phyloP scores from a whole-genome alignment of 2,329 filamentous ascomycete genomes.

The Myriosclerotinia scirpicola region DNA sequence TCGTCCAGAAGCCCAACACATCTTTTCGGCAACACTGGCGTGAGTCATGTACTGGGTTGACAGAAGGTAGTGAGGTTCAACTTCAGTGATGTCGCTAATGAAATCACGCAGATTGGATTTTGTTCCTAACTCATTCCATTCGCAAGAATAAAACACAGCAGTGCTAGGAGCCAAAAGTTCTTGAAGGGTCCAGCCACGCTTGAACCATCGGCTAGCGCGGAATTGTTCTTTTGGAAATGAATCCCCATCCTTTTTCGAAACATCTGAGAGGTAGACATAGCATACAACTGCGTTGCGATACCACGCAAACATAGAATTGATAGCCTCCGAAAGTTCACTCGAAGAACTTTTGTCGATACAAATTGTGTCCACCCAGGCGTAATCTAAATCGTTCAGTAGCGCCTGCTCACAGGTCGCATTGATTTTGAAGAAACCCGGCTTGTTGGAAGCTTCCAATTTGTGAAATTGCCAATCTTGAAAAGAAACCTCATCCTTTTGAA shows the following conservation, averaged over 20 bases:
- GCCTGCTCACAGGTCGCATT: neutral
- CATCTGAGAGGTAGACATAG: constrained; percentile 26
- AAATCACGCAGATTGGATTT: neutral
- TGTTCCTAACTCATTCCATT: neutral
- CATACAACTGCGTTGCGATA: constrained; percentile 23
- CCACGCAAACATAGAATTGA: constrained; percentile 6
- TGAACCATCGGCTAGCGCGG: constrained; percentile 10
- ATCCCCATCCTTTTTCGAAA: neutral
- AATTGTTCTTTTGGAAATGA: neutral
- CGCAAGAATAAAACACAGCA: neutral
- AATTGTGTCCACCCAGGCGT: constrained; percentile 23
- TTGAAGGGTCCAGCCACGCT: constrained; percentile 14
- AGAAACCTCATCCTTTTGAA: constrained; percentile 37
- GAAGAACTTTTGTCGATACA: constrained; percentile 26
- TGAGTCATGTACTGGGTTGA: neutral
- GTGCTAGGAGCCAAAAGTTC: neutral
- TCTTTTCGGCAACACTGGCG: constrained; percentile 1
- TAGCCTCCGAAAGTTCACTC: constrained; percentile 21
- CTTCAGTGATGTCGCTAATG: neutral
- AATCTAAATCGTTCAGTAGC: neutral
- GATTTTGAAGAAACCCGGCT: neutral
- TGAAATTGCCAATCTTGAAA: constrained; percentile 32
- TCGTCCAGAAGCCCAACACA: constrained; percentile 4
- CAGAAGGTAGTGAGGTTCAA: neutral
- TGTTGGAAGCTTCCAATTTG: neutral